Evolutionary conservation across 2,329 filamentous ascomycete genomes (phyloP).

Genomic region (Aulographum hederae): DNA sequence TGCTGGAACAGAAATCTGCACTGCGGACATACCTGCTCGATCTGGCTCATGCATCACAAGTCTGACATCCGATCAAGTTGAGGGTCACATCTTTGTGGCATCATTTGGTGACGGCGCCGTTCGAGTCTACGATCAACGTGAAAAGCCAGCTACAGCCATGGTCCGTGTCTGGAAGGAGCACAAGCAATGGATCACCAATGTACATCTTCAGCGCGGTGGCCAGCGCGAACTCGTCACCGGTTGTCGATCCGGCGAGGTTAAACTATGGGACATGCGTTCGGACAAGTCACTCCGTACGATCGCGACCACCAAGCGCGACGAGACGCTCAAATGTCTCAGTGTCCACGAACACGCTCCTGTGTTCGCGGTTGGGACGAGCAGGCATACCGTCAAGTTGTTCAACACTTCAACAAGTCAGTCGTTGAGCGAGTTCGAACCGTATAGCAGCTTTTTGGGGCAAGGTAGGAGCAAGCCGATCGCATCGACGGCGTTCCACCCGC

Average conservation of each 20-base stretch:
- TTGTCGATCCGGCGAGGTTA: conserved; percentile 82
- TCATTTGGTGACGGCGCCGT: conserved; percentile 93
- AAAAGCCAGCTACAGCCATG: conserved; percentile 76
- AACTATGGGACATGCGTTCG: conserved; percentile 90
- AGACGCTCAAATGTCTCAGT: conserved; percentile 67
- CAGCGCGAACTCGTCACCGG: conserved; percentile 81
- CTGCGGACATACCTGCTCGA: conserved; percentile 82
- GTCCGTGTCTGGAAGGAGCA: conserved; percentile 95
- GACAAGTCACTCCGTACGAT: conserved; percentile 58
- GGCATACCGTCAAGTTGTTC: conserved; percentile 79
- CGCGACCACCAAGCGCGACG: conserved; percentile 52
- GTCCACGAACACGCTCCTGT: conserved; percentile 94
- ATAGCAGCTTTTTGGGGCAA: conserved; percentile 72
- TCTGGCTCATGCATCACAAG: conserved; percentile 93
- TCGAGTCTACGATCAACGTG: conserved; percentile 78
- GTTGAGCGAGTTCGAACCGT: conserved; percentile 48
- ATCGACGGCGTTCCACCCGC: conserved; percentile 85
- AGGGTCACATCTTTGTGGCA: conserved; percentile 86
- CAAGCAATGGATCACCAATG: conserved; percentile 85
- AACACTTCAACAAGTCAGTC: conserved; percentile 30
- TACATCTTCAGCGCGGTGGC: conserved; percentile 91
- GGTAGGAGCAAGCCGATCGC: conserved; percentile 69
- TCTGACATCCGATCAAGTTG: conserved; percentile 92
- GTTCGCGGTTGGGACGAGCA: conserved; percentile 78
- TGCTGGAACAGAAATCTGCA: conserved; percentile 79